phyloP scores from a whole-genome alignment of 345 rosid genomes.

The Hibiscus mutabilis region DNA sequence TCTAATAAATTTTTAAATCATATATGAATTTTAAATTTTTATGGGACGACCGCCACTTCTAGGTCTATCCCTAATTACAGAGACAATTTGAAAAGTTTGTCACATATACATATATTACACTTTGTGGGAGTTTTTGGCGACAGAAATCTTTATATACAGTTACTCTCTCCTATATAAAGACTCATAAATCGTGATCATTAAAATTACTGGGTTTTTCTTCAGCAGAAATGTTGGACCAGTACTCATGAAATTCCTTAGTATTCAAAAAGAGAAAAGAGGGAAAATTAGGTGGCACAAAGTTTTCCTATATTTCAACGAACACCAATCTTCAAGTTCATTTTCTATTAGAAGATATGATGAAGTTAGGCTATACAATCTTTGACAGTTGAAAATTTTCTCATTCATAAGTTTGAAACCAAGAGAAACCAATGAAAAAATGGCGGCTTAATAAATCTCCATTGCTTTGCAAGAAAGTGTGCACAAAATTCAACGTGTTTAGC shows the following conservation, averaged over 20 bases:
- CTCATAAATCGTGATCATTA: neutral
- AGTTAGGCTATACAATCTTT: neutral
- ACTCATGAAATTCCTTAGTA: neutral
- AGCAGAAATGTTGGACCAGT: conserved; percentile 13
- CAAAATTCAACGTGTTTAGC: neutral
- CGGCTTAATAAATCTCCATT: neutral
- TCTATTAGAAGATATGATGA: neutral
- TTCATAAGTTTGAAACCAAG: neutral
- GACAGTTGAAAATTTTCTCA: neutral
- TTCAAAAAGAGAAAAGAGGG: neutral
- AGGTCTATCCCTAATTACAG: too few relatives aligned
- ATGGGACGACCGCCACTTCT: too few relatives aligned
- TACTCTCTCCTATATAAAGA: neutral
- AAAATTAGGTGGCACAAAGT: neutral
- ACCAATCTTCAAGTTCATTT: neutral
- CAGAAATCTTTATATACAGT: neutral
- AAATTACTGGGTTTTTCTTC: neutral
- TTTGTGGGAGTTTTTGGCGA: neutral
- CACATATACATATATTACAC: too few relatives aligned
- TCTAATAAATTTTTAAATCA: too few relatives aligned
- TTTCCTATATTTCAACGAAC: neutral
- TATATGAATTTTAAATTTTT: too few relatives aligned
- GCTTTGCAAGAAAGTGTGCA: neutral
- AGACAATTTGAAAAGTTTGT: too few relatives aligned
- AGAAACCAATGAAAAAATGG: neutral